Evolutionary conservation across 306 rosid species (phyloP), one percentile per base, ranked within the genome.

Genomic region (Prunus mira): DNA sequence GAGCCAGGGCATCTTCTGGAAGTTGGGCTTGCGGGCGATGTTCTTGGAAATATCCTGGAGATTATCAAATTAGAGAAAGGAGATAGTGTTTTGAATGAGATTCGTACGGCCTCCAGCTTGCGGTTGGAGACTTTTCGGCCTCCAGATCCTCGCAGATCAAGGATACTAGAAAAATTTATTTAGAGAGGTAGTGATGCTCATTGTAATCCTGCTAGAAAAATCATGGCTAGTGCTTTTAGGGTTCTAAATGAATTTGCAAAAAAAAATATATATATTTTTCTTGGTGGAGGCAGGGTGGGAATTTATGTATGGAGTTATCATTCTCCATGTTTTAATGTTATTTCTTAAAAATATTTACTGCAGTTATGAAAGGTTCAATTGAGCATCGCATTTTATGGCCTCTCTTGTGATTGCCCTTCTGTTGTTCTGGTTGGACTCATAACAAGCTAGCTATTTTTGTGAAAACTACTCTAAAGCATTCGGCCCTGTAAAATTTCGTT

Each of bases 1-100:
- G 87, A 83, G 81, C 90, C 91, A 12, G 96, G 97, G 18, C 68
- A 41, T 65, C 97, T 95, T 68, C 72, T 77, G 27, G 65, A 88
- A 75, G 58, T 2, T 6, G 97, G 97, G 78, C 89, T 95, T 69
- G 97, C 97, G 30, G 97, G 82, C 15, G 89, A 95, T 71, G 92
- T 95, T 80, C 83, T 92, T 67, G 98, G 97, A 54, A 84, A 80
- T 79, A 65, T 75, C 15, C 83, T 95, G 88, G 93, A 92, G 80
- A 77, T 38, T 9, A 90, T 95, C 87, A 77, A 77, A 76, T 24
- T 46, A 6, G 92, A 86, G 68, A 86, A 85, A 74, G 98, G 98
- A 3, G 98, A 92, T 1, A 65, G 12, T 3, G 68, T 77, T 80
- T 77, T 95, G 2, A 83, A 76, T 0, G 93, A 90, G 61, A 78